These are phyloP conservation scores for Trichoderma koningii DNA, from an alignment of 2,329 filamentous ascomycete species.

Conservation along the genomic window DNA sequence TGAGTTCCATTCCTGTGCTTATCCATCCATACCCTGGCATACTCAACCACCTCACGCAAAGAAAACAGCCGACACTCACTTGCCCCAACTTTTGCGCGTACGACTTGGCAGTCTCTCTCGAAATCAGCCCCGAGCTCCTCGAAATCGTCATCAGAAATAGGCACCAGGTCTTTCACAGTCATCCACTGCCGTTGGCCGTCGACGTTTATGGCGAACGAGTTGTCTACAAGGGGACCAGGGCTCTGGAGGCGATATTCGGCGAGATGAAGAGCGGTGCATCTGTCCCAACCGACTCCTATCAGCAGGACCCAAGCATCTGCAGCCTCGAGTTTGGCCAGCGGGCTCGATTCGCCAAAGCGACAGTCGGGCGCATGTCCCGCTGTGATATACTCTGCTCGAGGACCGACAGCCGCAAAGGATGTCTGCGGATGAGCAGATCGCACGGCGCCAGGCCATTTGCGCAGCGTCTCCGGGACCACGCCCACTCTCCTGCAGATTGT, in stretches of 20 bases:
- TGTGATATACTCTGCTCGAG: constrained; percentile 4
- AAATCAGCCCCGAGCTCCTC: neutral
- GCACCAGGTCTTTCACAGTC: neutral
- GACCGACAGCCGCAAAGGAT: constrained; percentile 27
- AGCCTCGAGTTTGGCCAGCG: neutral
- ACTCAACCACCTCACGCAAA: neutral
- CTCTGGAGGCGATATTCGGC: neutral
- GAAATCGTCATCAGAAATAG: neutral
- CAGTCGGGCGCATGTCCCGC: neutral
- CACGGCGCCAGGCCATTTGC: constrained; percentile 29
- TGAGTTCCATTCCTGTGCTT: neutral
- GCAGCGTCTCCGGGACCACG: constrained; percentile 27
- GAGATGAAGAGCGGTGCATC: constrained; percentile 2
- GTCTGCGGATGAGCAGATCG: constrained; percentile 32
- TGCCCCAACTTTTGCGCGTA: neutral
- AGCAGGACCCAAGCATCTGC: neutral
- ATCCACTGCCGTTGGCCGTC: neutral
- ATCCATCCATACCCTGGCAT: neutral
- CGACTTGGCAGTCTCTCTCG: neutral
- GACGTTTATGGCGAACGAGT: neutral
- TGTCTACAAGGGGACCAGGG: neutral
- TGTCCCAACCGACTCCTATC: neutral
- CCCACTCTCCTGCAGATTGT: constrained; percentile 26
- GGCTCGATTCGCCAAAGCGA: constrained; percentile 1
- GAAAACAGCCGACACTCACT: neutral